Conservation (phyloP, 2,329 filamentous ascomycete species). For the Paraphaeosphaeria minitans region DNA sequence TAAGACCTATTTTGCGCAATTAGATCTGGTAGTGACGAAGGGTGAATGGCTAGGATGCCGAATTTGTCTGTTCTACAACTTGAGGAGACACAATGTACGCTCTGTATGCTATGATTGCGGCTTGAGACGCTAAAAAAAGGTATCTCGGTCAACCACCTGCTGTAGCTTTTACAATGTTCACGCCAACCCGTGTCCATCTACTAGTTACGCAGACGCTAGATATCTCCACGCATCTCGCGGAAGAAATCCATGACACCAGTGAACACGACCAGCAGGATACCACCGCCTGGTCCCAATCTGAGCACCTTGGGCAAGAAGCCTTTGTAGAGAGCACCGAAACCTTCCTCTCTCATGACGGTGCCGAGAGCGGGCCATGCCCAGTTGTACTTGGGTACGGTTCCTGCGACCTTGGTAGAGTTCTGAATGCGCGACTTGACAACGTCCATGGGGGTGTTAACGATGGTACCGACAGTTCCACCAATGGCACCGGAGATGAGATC, state of each 20-base stretch:
- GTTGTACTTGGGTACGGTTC: conserved; percentile 90
- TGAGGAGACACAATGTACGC: conserved; percentile 14
- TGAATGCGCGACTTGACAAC: conserved; percentile 98
- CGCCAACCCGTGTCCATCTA: not conserved
- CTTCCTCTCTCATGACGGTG: conserved; percentile 91
- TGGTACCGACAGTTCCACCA: conserved; percentile 88
- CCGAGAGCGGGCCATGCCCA: conserved; percentile 91
- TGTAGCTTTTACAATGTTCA: not conserved
- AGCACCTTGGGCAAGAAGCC: conserved; percentile 96
- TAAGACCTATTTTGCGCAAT: not conserved
- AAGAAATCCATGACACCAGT: conserved; percentile 94
- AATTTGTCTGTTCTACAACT: conserved; percentile 13
- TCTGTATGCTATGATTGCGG: conserved; percentile 13
- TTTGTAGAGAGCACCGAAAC: conserved; percentile 91
- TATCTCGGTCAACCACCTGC: not conserved
- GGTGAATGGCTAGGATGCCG: conserved; percentile 13
- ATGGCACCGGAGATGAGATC: conserved; percentile 85
- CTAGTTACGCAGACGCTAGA: conserved; percentile 13
- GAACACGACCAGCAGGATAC: conserved; percentile 82
- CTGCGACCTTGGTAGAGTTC: conserved; percentile 85
- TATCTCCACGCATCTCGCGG: conserved; percentile 65
- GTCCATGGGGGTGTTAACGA: conserved; percentile 94
- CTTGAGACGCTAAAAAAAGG: conserved; percentile 3
- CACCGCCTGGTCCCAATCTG: conserved; percentile 71
- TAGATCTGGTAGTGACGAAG: not conserved